phyloP scores from a whole-genome alignment of 208 protist species.

The Blastocrithidia nonstop region DNA sequence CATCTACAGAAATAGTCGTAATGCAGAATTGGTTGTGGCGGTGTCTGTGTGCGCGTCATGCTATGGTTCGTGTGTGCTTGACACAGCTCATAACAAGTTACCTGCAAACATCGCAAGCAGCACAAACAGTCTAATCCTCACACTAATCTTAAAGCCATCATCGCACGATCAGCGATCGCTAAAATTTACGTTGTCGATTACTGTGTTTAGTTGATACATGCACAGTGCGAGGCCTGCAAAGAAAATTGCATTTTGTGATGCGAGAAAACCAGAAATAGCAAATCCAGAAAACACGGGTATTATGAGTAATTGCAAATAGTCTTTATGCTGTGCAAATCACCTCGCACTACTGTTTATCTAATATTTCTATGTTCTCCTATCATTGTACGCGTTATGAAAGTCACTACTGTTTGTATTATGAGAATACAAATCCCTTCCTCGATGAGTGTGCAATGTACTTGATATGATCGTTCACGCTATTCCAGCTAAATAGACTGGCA shows the following conservation, averaged over 20 bases:
- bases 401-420: too few species aligned
- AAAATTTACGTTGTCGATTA: slow-evolving; percentile 80
- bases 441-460: slow-evolving; percentile 77
- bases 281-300: slow-evolving; percentile 22
- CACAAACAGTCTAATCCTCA: slow-evolving; percentile 42
- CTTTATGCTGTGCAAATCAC: slow-evolving; percentile 66
- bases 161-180: slow-evolving; percentile 70
- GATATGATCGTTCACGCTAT: slow-evolving; percentile 71
- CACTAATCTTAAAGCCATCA: slow-evolving; percentile 50
- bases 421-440: slow-evolving; percentile 56
- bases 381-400: too few species aligned
- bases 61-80: slow-evolving; percentile 52
- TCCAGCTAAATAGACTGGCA: slow-evolving; percentile 53
- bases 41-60: slow-evolving; percentile 25
- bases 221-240: slow-evolving; percentile 41
- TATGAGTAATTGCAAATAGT: slow-evolving; percentile 51
- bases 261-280: slow-evolving; percentile 39
- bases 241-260: slow-evolving; percentile 57
- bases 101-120: slow-evolving; percentile 55
- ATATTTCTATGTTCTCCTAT: too few species aligned
- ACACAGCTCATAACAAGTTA: slow-evolving; percentile 59
- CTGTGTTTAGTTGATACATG: slow-evolving; percentile 42
- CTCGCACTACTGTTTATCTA: slow-evolving; percentile 73
- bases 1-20: neutral
- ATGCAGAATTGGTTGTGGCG: slow-evolving; percentile 4